Evolutionary conservation across 441 rosid species (phyloP).

Genomic region (Adansonia gregorii): DNA sequence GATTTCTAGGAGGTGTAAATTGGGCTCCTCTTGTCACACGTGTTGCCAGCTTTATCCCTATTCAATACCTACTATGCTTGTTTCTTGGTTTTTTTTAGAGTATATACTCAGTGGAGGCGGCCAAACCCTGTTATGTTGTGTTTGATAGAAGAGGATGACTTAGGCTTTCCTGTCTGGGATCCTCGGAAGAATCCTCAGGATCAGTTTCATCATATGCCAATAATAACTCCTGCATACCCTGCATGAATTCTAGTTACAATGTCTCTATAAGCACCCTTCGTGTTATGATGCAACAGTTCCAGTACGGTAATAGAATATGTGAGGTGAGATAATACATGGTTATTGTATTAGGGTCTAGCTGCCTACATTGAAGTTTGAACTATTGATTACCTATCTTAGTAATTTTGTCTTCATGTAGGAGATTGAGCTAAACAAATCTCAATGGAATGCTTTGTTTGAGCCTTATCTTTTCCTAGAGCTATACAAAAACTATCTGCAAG

Average conservation of each 20-base stretch:
- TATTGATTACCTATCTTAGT: conserved; percentile 26
- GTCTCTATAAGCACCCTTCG: conserved; percentile 73
- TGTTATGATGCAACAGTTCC: conserved; percentile 76
- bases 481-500: conserved; percentile 77
- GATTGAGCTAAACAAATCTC: conserved; percentile 63
- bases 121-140: conserved; percentile 98
- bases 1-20: conserved; percentile 78
- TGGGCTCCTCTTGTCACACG: conserved; percentile 80
- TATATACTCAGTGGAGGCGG: conserved; percentile 95
- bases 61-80: conserved; percentile 89
- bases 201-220: conserved; percentile 73
- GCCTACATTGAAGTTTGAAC: conserved; percentile 1
- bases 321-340: conserved; percentile 46
- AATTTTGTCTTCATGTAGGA: conserved; percentile 45
- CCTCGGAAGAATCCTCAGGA: conserved; percentile 72
- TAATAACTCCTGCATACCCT: conserved; percentile 84
- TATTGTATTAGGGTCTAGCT: conserved; percentile 3
- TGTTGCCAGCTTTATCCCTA: conserved; percentile 96
- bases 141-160: conserved; percentile 83
- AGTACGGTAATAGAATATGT: conserved; percentile 60
- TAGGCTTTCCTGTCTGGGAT: conserved; percentile 84
- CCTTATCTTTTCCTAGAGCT: conserved; percentile 69
- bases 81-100: conserved; percentile 88
- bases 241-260: conserved; percentile 85
- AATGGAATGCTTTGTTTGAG: conserved; percentile 66